phyloP scores from a whole-genome alignment of 164 flowering plant genomes.

The Tinospora cordifolia region DNA sequence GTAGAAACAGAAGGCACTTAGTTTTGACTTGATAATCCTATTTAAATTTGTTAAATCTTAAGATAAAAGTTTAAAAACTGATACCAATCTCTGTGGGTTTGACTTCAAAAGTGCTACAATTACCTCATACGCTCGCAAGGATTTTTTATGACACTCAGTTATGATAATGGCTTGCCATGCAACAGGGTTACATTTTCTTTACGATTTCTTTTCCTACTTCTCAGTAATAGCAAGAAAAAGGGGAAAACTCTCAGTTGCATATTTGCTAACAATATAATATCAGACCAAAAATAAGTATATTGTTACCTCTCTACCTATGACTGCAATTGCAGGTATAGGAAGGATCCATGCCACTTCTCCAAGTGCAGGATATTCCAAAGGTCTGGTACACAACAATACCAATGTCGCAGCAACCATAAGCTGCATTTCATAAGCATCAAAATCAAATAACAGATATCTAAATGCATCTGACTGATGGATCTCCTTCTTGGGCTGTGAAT shows the following conservation, averaged over 20 bases:
- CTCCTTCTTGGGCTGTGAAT: slow-evolving; percentile 2
- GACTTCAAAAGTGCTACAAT: no score
- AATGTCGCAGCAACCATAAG: slow-evolving; percentile 98
- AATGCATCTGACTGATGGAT: background rate
- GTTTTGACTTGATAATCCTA: no score
- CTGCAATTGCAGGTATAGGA: slow-evolving; percentile 76
- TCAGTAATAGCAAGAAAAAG: background rate
- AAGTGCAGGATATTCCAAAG: slow-evolving; percentile 43
- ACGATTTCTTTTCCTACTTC: background rate
- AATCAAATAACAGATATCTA: slow-evolving; percentile 11
- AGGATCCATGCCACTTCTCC: slow-evolving; percentile 75
- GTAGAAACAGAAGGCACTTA: no score
- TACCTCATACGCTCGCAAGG: no score
- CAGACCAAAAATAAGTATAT: background rate
- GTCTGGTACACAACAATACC: slow-evolving; percentile 75
- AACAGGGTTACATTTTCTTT: no score
- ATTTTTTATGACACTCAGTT: no score
- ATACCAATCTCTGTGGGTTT: no score
- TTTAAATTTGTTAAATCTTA: no score
- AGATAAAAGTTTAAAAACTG: no score
- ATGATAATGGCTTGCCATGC: no score
- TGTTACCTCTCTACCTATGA: slow-evolving; percentile 95
- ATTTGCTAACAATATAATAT: background rate
- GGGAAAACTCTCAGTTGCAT: background rate
- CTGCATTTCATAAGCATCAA: slow-evolving; percentile 38